Percentiles rank a stretch among this genome's conserved stretches.
Evolutionary conservation across 192 early-diverging fungal genomes (phyloP).

Genomic region (Coemansia sp.): DNA sequence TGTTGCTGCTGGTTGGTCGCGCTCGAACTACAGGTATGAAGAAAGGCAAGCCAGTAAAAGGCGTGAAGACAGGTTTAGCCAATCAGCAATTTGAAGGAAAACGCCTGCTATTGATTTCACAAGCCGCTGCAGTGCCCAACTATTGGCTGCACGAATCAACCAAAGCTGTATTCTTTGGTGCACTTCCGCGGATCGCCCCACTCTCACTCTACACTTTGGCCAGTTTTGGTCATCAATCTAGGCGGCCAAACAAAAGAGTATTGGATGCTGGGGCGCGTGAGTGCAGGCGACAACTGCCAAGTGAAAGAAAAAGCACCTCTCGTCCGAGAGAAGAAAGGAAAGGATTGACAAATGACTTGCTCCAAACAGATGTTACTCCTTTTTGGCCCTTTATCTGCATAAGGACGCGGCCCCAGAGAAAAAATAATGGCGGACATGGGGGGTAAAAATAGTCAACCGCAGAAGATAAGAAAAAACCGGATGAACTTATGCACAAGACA

Average conservation of each 20-base stretch:
- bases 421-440: neutral
- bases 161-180: neutral
- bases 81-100: neutral
- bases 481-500: conserved; percentile 8
- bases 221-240: neutral
- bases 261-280: neutral
- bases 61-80: neutral
- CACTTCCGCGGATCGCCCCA: neutral
- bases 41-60: conserved; percentile 1
- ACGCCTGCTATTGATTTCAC: neutral
- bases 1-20: conserved; percentile 10
- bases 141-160: conserved; percentile 1
- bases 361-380: neutral
- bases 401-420: conserved; percentile 1
- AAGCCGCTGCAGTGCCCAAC: conserved; percentile 8
- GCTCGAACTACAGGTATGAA: conserved; percentile 8
- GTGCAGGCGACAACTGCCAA: neutral
- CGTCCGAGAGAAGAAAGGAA: neutral
- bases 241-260: neutral
- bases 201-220: neutral
- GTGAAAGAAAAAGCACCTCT: neutral
- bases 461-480: neutral
- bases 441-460: conserved; percentile 8
- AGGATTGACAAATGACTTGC: neutral
- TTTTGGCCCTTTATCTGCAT: conserved; percentile 8